These are phyloP conservation scores for Ambrosia hybrid DNA, from an alignment of 140 eudicot genomes.

Conservation along the genomic window DNA sequence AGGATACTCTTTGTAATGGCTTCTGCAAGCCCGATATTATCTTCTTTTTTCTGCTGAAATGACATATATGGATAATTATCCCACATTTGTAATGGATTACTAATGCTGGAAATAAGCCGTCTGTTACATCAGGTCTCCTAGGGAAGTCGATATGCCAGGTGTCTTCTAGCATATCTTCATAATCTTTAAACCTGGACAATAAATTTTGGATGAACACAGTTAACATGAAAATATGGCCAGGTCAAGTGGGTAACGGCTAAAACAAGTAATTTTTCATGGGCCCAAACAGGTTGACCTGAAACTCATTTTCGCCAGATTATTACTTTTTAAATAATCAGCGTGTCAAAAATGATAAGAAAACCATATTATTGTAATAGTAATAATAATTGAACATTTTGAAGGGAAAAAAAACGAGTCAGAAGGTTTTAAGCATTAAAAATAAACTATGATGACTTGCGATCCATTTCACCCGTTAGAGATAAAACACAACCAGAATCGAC, in stretches of 20 bases:
- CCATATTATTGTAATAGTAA: not conserved
- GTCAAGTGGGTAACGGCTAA: not conserved
- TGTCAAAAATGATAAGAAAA: constrained; percentile 9
- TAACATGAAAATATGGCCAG: not conserved
- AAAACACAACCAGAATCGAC: not conserved
- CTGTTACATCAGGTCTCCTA: constrained; percentile 70
- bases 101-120: constrained; percentile 56
- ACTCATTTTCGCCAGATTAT: not conserved
- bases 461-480: constrained; percentile 6
- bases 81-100: constrained; percentile 79
- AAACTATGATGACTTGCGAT: not conserved
- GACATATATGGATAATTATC: constrained; percentile 67
- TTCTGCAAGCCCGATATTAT: constrained; percentile 85
- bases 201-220: not conserved
- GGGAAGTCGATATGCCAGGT: constrained; percentile 74
- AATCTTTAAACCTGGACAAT: constrained; percentile 72
- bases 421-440: not conserved
- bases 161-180: constrained; percentile 96
- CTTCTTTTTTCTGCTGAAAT: constrained; percentile 74
- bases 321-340: not conserved
- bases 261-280: not conserved
- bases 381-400: not conserved
- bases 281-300: not conserved
- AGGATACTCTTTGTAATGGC: constrained; percentile 95
- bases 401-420: not conserved